Conservation (phyloP, 495 filamentous ascomycete genomes). For the Penicillium desertorum region DNA sequence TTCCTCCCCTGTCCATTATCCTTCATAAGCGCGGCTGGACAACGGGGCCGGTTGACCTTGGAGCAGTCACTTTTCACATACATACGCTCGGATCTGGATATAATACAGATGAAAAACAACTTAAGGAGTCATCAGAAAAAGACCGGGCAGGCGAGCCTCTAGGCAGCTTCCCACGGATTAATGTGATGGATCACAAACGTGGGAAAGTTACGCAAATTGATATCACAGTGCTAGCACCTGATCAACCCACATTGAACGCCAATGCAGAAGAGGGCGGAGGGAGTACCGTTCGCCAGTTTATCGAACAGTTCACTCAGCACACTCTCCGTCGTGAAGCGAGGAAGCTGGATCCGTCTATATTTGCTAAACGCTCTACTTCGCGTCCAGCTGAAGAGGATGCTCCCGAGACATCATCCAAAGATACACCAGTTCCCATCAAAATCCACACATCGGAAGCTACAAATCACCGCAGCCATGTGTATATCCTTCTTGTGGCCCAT, state of each 20-base stretch:
- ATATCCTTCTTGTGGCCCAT: slow-evolving; percentile 71
- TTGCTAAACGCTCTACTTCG: not conserved
- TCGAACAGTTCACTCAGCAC: slow-evolving; percentile 13
- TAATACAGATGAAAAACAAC: not conserved
- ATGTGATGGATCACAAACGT: slow-evolving; percentile 30
- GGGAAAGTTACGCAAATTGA: slow-evolving; percentile 58
- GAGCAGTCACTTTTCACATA: slow-evolving; percentile 59
- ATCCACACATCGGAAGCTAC: slow-evolving; percentile 57
- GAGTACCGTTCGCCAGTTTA: slow-evolving; percentile 15
- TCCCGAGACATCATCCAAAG: not conserved
- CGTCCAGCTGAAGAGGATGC: not conserved
- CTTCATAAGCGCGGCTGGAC: slow-evolving; percentile 69
- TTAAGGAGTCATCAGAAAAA: not conserved
- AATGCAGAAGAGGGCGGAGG: not conserved
- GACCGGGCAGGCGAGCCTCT: not conserved
- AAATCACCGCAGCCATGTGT: slow-evolving; percentile 59
- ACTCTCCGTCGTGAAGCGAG: slow-evolving; percentile 14
- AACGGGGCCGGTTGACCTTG: slow-evolving; percentile 54
- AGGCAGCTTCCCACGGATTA: slow-evolving; percentile 39
- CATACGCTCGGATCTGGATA: slow-evolving; percentile 43
- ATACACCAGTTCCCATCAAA: slow-evolving; percentile 38
- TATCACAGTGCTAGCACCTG: slow-evolving; percentile 58
- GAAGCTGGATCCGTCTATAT: slow-evolving; percentile 14
- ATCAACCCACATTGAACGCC: slow-evolving; percentile 14
- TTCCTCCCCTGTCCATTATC: slow-evolving; percentile 54